Percentiles rank a stretch among this genome's conserved stretches.
Conservation (phyloP, 768 basidiomycete species). For the Phylloporus arenicola region DNA sequence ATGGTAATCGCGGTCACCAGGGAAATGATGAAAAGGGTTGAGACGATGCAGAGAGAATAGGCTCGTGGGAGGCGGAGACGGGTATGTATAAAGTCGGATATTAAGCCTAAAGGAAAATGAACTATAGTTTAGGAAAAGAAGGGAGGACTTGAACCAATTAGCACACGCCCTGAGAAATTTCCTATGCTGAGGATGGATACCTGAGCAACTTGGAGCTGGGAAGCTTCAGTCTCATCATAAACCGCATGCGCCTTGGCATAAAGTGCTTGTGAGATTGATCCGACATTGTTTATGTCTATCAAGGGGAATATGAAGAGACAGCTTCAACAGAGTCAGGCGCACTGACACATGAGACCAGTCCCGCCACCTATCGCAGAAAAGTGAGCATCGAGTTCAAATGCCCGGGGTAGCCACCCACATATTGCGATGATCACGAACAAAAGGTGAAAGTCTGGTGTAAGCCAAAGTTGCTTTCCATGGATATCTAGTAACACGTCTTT, state of each 20-base stretch:
- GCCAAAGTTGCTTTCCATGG: slow-evolving; percentile 47
- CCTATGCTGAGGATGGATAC: slow-evolving; percentile 79
- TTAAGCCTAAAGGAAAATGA: slow-evolving; percentile 43
- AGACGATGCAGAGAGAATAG: slow-evolving; percentile 63
- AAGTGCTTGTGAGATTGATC: slow-evolving; percentile 66
- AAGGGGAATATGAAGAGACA: neutral
- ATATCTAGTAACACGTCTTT: slow-evolving; percentile 42
- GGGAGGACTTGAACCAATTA: slow-evolving; percentile 50
- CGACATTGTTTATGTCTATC: slow-evolving; percentile 82
- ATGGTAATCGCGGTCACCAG: slow-evolving; percentile 57
- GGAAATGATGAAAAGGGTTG: slow-evolving; percentile 63
- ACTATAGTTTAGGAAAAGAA: neutral
- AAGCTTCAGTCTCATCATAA: slow-evolving; percentile 62
- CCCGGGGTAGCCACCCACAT: slow-evolving; percentile 35
- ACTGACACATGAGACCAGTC: slow-evolving; percentile 70
- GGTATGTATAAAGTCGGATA: slow-evolving; percentile 60
- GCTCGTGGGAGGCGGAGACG: slow-evolving; percentile 58
- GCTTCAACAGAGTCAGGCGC: neutral
- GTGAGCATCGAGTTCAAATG: neutral
- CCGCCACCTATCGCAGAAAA: slow-evolving; percentile 50
- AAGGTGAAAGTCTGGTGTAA: slow-evolving; percentile 58
- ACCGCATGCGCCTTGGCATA: slow-evolving; percentile 53
- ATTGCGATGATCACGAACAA: slow-evolving; percentile 51
- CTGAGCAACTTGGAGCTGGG: slow-evolving; percentile 76
- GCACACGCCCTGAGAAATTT: slow-evolving; percentile 74